Percentiles rank a stretch among this genome's conserved stretches.
phyloP scores from a whole-genome alignment of 768 basidiomycete genomes.

The Hysterangium stoloniferum region DNA sequence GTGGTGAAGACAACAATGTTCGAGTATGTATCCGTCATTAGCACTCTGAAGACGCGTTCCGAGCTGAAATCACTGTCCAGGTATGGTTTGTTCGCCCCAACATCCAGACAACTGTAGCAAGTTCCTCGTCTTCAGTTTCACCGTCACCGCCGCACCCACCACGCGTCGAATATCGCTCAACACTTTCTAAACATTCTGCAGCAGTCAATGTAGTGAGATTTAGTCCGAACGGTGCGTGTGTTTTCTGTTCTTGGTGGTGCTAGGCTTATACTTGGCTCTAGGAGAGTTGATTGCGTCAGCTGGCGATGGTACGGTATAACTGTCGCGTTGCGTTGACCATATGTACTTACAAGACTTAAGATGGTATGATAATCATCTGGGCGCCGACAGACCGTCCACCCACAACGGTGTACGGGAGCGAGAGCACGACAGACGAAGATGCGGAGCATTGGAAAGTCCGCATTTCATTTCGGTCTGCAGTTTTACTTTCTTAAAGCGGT shows the following conservation, averaged over 20 bases:
- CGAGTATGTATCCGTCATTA: constrained; percentile 52
- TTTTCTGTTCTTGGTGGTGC: constrained; percentile 11
- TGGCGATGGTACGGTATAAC: constrained; percentile 72
- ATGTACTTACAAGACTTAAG: constrained; percentile 32
- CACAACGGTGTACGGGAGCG: constrained; percentile 72
- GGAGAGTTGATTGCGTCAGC: constrained; percentile 93
- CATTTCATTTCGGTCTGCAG: constrained; percentile 69
- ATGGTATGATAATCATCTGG: constrained; percentile 98
- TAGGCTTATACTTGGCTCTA: constrained; percentile 24
- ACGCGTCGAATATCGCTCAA: constrained; percentile 94
- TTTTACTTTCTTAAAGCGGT: not conserved
- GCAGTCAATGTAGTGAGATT: constrained; percentile 95
- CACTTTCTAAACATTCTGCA: constrained; percentile 85
- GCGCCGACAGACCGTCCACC: constrained; percentile 71
- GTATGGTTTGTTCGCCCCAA: constrained; percentile 95
- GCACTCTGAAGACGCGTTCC: not conserved
- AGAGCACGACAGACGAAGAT: constrained; percentile 37
- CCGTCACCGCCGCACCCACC: constrained; percentile 47
- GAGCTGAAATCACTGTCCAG: constrained; percentile 31
- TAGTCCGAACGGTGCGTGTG: constrained; percentile 77
- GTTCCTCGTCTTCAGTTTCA: constrained; percentile 25
- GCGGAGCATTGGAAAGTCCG: constrained; percentile 74
- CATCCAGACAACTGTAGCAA: constrained; percentile 56
- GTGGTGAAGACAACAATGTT: constrained; percentile 95
- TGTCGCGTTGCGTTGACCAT: not conserved